These are phyloP conservation scores for Diaporthe vexans DNA, from an alignment of 2,329 filamentous ascomycete species.

Conservation along the genomic window DNA sequence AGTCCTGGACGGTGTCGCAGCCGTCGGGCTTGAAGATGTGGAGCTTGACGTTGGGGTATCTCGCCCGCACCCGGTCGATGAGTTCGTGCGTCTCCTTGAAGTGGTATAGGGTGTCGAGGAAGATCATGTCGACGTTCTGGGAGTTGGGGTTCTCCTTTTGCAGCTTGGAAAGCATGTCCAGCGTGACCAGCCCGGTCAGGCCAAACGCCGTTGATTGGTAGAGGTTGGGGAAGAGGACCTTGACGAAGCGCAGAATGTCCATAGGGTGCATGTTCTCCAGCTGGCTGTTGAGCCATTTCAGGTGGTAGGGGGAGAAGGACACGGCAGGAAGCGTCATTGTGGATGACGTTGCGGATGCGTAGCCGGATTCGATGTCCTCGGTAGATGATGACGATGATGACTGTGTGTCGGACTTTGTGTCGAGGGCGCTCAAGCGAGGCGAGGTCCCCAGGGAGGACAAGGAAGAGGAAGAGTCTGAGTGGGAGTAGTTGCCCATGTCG, in stretches of 20 bases:
- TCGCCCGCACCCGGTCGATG: slow-evolving; percentile 79
- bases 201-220: slow-evolving; percentile 91
- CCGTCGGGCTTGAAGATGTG: slow-evolving; percentile 93
- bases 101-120: slow-evolving; percentile 88
- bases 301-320: slow-evolving; percentile 87
- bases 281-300: slow-evolving; percentile 91
- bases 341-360: slow-evolving; percentile 75
- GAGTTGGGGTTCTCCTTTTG: slow-evolving; percentile 70
- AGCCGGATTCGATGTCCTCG: slow-evolving; percentile 81
- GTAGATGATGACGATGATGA: slow-evolving; percentile 49
- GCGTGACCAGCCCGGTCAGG: slow-evolving; percentile 82
- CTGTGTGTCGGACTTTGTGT: slow-evolving; percentile 54
- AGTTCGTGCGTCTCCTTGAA: slow-evolving; percentile 83
- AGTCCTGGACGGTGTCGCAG: slow-evolving; percentile 79
- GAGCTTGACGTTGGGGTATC: slow-evolving; percentile 83
- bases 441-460: slow-evolving; percentile 55
- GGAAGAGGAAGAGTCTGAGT: slow-evolving; percentile 51
- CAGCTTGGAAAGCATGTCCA: slow-evolving; percentile 88
- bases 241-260: slow-evolving; percentile 94
- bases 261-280: slow-evolving; percentile 89
- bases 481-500: slow-evolving; percentile 39
- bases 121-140: slow-evolving; percentile 73
- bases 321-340: slow-evolving; percentile 81
- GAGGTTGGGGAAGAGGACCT: slow-evolving; percentile 89
- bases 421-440: slow-evolving; percentile 52